A percentile compares a stretch with the other conserved stretches of the same genome.
Evolutionary conservation across 2,329 filamentous ascomycete species (phyloP).

Genomic region (Ilyonectria destructans): DNA sequence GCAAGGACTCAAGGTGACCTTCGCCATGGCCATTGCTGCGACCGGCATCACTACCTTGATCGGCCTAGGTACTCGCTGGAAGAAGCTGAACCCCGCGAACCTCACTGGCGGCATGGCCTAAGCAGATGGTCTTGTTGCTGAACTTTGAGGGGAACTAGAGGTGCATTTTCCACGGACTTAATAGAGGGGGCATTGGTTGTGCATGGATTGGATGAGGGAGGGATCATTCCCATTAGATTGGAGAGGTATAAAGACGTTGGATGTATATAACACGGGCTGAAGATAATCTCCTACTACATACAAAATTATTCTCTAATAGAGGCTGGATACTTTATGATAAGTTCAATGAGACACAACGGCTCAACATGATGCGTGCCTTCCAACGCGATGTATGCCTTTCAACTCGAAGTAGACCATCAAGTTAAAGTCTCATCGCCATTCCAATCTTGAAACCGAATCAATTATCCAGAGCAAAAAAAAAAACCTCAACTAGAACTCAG

Average conservation of each 20-base stretch:
- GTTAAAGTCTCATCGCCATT: neutral
- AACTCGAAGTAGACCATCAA: too few species aligned
- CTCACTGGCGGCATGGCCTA: constrained; percentile 53
- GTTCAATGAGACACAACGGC: neutral
- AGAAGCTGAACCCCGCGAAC: constrained; percentile 54
- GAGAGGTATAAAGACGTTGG: constrained; percentile 35
- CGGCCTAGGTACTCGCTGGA: constrained; percentile 57
- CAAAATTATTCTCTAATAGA: constrained; percentile 8
- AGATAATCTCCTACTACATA: constrained; percentile 29
- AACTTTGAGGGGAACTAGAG: neutral
- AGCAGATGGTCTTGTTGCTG: neutral
- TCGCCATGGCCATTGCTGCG: constrained; percentile 71
- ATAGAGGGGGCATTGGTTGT: constrained; percentile 10
- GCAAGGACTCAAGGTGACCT: constrained; percentile 74
- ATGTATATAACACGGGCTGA: neutral
- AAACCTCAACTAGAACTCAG: too few species aligned
- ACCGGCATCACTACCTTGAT: constrained; percentile 59
- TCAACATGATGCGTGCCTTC: too few species aligned
- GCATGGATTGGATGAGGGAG: constrained; percentile 11
- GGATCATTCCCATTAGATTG: constrained; percentile 2
- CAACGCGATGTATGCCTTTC: neutral
- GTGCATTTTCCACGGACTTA: neutral
- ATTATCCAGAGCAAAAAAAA: too few species aligned
- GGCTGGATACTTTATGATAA: neutral
- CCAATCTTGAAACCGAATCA: too few species aligned